These are phyloP conservation scores for Tuber melanosporum DNA, from an alignment of 495 filamentous ascomycete species.

Conservation along the genomic window DNA sequence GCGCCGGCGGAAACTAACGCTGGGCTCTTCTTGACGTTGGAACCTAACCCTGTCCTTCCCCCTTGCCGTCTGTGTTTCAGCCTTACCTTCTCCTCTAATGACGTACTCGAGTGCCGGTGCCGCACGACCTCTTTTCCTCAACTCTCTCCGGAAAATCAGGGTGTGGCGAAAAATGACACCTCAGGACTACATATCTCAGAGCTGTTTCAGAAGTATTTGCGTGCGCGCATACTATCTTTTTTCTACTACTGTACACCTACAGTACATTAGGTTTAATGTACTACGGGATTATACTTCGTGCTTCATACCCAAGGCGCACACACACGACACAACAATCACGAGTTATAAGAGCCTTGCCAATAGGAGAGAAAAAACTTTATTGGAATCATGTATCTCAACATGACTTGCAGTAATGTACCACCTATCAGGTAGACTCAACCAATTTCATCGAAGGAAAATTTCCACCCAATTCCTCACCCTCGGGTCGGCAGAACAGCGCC, in stretches of 20 bases:
- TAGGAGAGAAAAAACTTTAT: constrained; percentile 16
- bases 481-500: constrained; percentile 25
- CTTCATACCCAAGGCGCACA: not conserved
- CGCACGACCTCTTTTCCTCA: constrained; percentile 5
- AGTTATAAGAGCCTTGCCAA: not conserved
- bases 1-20: not conserved
- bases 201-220: constrained; percentile 26
- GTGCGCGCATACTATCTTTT: constrained; percentile 11
- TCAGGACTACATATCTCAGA: constrained; percentile 24
- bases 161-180: constrained; percentile 26
- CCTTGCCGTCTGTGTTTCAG: constrained; percentile 36
- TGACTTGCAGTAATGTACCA: constrained; percentile 31
- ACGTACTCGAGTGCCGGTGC: constrained; percentile 14
- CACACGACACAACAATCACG: not conserved
- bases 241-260: constrained; percentile 12
- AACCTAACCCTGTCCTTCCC: constrained; percentile 1
- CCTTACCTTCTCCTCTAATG: constrained; percentile 29
- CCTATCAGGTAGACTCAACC: constrained; percentile 17
- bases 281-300: not conserved
- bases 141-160: constrained; percentile 7
- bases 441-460: constrained; percentile 25
- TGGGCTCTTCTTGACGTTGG: not conserved
- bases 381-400: constrained; percentile 33
- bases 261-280: not conserved
- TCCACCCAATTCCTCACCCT: constrained; percentile 35